Evolutionary conservation across 2,329 filamentous ascomycete genomes (phyloP).

Genomic region (Claviceps digitariae): DNA sequence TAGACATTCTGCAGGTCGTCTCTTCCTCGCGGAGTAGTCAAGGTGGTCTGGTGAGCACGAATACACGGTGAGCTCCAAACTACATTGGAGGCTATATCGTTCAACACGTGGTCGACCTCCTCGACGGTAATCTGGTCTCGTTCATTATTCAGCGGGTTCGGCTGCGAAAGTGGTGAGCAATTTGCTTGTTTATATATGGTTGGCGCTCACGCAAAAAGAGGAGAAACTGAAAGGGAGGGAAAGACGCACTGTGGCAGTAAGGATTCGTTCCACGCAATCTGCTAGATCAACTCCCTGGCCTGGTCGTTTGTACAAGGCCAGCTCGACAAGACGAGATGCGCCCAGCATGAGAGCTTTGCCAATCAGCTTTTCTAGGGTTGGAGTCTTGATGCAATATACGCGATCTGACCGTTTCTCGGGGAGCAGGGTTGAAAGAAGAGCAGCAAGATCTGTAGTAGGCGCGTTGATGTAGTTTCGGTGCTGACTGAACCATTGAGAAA

Average conservation of each 20-base stretch:
- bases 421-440: constrained; percentile 62
- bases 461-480: constrained; percentile 47
- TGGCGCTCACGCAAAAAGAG: not conserved
- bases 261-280: constrained; percentile 53
- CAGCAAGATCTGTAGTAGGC: constrained; percentile 41
- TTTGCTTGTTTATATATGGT: no score
- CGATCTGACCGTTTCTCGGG: constrained; percentile 66
- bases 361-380: constrained; percentile 52
- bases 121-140: constrained; percentile 46
- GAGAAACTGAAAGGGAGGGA: not conserved
- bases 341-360: constrained; percentile 53
- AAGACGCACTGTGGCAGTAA: constrained; percentile 42
- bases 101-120: constrained; percentile 55
- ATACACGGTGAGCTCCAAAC: constrained; percentile 57
- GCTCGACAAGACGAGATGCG: constrained; percentile 41
- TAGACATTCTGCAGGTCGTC: constrained; percentile 43
- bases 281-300: constrained; percentile 53
- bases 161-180: constrained; percentile 19
- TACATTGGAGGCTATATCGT: constrained; percentile 52
- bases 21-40: constrained; percentile 17
- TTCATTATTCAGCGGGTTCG: constrained; percentile 23
- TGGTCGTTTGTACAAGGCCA: constrained; percentile 48
- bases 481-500: constrained; percentile 54
- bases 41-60: constrained; percentile 21
- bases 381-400: constrained; percentile 57